Evolutionary conservation across 129 eudicot species (phyloP), one percentile per base, ranked within the genome.

Genomic region (Tanacetum coccineum): DNA sequence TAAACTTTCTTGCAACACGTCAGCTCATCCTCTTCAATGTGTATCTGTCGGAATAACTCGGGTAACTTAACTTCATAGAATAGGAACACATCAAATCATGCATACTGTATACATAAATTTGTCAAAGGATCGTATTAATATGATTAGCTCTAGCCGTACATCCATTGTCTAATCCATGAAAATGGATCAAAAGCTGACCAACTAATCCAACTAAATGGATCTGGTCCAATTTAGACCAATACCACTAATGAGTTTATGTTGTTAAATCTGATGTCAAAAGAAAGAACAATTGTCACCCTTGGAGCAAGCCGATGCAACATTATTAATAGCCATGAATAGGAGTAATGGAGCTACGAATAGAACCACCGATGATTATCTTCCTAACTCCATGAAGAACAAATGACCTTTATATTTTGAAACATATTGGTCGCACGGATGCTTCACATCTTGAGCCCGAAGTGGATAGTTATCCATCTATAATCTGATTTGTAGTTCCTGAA

Each of bases 31-130:
- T 89, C 96, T 63, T 93, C 99, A 21, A 93, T 82, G 77, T 84
- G 81, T 69, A 81, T 73, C 44, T 74, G 79, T 6, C 83, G 77
- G 69, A 93, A 64, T 59, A 93, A 72, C 59, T 87, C 96, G 0
- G 95, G 99, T 77, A 93, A 74, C 81, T 93, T 93, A 64, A 93
- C 99, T 93, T 90, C 86, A 80, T 65, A 80, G 1, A 54, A 50
- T 55, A 40, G 55, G 6, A 21, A 9, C 12, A 17, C 59, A 76
- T 63, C 58, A 56, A 50, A n/a, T 67, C 62, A 17, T 11, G 22
- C 18, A 68, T 40, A 39, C 22, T 55, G 14, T 68, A 20, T n/a
- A 36, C 42, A 7, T 36, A 42, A 4, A 20, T 10, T 30, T 67
- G 28, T 32, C 61, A 17, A 30, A 10, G 2, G 65, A 22, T 56